Conservation (phyloP, 2,329 filamentous ascomycete species). For the Stagonosporopsis vannaccii region DNA sequence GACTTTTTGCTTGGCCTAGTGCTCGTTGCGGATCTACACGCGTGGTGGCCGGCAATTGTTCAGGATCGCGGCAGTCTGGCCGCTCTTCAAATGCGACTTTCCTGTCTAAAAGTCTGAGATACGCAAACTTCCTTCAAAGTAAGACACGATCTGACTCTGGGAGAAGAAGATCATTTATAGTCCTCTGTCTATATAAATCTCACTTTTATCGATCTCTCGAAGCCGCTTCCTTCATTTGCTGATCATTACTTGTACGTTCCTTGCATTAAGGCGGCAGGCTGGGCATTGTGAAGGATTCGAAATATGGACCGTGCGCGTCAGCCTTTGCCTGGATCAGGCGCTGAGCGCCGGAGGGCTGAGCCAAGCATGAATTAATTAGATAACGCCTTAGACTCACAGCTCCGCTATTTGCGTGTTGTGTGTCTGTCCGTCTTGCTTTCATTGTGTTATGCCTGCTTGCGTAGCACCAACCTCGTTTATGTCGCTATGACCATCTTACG, state of each 20-base stretch:
- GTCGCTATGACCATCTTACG: not conserved
- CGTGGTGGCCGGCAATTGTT: not conserved
- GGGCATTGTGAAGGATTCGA: constrained; percentile 2
- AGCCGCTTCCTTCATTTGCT: too few relatives aligned
- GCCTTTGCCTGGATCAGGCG: constrained; percentile 10
- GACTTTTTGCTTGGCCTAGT: not conserved
- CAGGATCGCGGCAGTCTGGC: not conserved
- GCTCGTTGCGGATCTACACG: not conserved
- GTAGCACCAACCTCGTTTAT: not conserved
- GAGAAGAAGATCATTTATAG: too few relatives aligned
- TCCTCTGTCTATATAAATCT: too few relatives aligned
- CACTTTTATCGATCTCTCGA: not conserved
- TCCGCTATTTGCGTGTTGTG: not conserved
- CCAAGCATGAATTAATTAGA: constrained; percentile 1
- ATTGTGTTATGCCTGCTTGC: not conserved
- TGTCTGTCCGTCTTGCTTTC: not conserved
- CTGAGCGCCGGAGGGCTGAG: not conserved
- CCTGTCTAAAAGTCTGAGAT: too few relatives aligned
- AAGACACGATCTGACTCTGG: too few relatives aligned
- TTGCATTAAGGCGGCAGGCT: not conserved
- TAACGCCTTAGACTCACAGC: not conserved
- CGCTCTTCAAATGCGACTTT: too few relatives aligned
- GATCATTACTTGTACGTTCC: not conserved
- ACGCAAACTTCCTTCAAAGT: too few relatives aligned
- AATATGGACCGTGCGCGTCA: constrained; percentile 8